These are phyloP conservation scores for Daldinia sp. DNA, from an alignment of 2,329 filamentous ascomycete genomes.

Conservation along the genomic window DNA sequence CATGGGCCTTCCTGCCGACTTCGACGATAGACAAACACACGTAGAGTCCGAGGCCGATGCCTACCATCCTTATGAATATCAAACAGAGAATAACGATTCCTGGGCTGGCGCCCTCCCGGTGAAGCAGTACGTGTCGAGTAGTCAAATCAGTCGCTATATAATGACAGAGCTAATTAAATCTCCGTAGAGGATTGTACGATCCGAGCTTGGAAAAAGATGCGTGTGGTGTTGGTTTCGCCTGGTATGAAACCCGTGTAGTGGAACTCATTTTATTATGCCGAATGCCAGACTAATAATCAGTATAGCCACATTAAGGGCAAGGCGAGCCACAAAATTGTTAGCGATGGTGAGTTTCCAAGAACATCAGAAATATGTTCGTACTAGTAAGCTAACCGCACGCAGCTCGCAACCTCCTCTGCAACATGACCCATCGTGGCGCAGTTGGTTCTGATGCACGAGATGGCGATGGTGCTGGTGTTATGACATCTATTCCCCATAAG, in stretches of 20 bases:
- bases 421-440: conserved; percentile 99
- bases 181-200: conserved; percentile 84
- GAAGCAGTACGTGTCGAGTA: conserved; percentile 75
- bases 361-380: not conserved
- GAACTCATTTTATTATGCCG: conserved; percentile 1
- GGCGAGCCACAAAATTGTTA: conserved; percentile 97
- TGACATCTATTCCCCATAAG: conserved; percentile 98
- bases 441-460: conserved; percentile 98
- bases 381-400: conserved; percentile 50
- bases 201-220: conserved; percentile 98
- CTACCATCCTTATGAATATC: conserved; percentile 84
- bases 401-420: conserved; percentile 95
- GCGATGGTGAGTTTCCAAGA: conserved; percentile 79
- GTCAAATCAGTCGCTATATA: not conserved
- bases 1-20: conserved; percentile 75
- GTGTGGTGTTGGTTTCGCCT: conserved; percentile 98
- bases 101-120: conserved; percentile 96
- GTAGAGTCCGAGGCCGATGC: conserved; percentile 69
- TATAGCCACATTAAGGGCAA: conserved; percentile 95
- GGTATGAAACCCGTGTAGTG: conserved; percentile 66
- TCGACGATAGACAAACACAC: conserved; percentile 75
- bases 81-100: conserved; percentile 84
- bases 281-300: conserved; percentile 25
- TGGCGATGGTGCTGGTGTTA: conserved; percentile 97
- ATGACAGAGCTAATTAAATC: conserved; percentile 33